Conservation (phyloP, 2,329 filamentous ascomycete species). For the Penicillium sp. region DNA sequence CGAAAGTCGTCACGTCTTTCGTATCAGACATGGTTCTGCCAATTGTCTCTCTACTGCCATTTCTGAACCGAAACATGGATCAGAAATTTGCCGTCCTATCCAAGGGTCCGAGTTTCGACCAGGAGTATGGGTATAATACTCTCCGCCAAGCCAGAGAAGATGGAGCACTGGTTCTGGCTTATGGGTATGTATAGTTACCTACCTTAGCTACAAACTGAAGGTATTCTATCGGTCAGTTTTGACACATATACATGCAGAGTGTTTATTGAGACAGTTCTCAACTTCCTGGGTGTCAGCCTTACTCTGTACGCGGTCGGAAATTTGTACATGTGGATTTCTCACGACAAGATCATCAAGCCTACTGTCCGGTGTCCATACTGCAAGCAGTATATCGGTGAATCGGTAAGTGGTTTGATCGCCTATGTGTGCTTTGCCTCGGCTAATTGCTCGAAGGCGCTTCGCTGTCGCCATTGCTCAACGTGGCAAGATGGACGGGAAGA, state of each 20-base stretch:
- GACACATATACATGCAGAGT: constrained; percentile 7
- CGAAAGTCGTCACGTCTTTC: constrained; percentile 68
- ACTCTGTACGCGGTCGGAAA: constrained; percentile 65
- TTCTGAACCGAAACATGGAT: constrained; percentile 69
- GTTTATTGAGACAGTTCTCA: constrained; percentile 53
- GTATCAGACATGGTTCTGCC: constrained; percentile 70
- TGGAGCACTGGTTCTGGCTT: constrained; percentile 70
- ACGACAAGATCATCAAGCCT: constrained; percentile 70
- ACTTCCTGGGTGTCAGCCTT: constrained; percentile 65
- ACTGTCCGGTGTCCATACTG: constrained; percentile 64
- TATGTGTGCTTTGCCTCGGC: not conserved
- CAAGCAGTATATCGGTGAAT: constrained; percentile 55
- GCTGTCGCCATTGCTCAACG: constrained; percentile 59
- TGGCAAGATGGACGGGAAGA: constrained; percentile 60
- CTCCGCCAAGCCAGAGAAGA: constrained; percentile 67
- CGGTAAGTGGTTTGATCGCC: constrained; percentile 47
- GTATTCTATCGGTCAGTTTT: not conserved
- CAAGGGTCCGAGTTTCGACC: constrained; percentile 54
- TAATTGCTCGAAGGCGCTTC: constrained; percentile 38
- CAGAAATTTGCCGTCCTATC: constrained; percentile 70
- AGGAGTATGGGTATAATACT: constrained; percentile 65
- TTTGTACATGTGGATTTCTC: constrained; percentile 60
- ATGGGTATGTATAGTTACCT: constrained; percentile 53
- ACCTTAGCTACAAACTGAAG: not conserved
- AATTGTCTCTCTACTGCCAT: constrained; percentile 66